Evolutionary conservation across 2,329 filamentous ascomycete genomes (phyloP), one percentile per base, ranked within the genome.

Genomic region (Penicillium sp.): DNA sequence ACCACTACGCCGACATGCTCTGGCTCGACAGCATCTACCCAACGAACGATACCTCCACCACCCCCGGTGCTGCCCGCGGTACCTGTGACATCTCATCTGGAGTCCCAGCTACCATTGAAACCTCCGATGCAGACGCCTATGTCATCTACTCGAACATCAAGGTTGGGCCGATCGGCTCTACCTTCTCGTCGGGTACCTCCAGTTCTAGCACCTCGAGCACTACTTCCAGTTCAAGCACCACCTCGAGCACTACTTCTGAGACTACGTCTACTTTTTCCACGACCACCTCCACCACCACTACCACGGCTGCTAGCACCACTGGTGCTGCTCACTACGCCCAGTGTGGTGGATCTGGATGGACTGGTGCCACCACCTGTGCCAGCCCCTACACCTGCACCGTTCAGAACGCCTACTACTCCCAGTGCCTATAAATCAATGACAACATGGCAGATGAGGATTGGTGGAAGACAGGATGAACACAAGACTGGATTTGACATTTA

Each of bases 21-120:
- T 91, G 89, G 89, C 83, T 91, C 65, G 88, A 91, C 79, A 84
- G 83, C 59, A 82, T 78, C 70, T 88, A 83, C 78, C 87, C 87
- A 49, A 77, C 78, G 58, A 67, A 71, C 55, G 72, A 65, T 35
- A 69, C 75, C 59, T 66, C 76, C 29, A 78, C 76, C 52, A 62
- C 58, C 2, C 78, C 77, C 29, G 85, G 85, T 63, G 73, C 78
- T 56, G 74, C 75, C 43, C 83, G 85, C 66, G 86, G 86, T 54
- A 75, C 77, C 35, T 88, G 85, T 72, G 56, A 78, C 49, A 79
- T 77, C 47, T 75, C 69, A 63, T 82, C 82, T 21, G 85, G 85
- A 44, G 77, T 74, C 31, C 84, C 84, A 26, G 55, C 68, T 29
- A 77, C 80, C 3, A 71, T 87, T 45, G 81, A 86, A 73, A 43